These are phyloP conservation scores for Sungouiella blattae DNA, from an alignment of 805 yeast species.

Conservation along the genomic window DNA sequence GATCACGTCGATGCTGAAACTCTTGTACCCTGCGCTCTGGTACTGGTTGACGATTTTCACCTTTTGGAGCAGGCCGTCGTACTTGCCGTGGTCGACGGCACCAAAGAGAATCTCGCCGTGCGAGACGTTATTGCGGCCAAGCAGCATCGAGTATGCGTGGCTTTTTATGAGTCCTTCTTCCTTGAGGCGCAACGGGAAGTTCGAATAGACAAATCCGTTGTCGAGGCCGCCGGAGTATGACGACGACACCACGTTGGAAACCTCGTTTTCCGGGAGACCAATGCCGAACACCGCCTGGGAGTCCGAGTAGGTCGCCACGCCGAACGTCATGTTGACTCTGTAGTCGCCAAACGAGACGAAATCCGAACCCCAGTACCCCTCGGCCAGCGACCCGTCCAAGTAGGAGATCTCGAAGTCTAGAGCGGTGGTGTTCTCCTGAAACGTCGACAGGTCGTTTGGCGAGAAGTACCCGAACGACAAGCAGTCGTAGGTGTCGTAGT, in stretches of 20 bases:
- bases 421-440: background rate
- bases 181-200: conserved; percentile 3
- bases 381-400: conserved; percentile 1
- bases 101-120: conserved; percentile 1
- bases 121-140: background rate
- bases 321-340: conserved; percentile 1
- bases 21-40: background rate
- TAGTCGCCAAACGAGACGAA: background rate
- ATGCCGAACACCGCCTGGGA: conserved; percentile 2
- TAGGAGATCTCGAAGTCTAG: conserved; percentile 1
- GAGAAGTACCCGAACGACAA: background rate
- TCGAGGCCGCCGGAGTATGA: no score
- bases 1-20: background rate
- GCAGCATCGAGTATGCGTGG: conserved; percentile 2
- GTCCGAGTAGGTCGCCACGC: background rate
- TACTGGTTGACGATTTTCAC: background rate
- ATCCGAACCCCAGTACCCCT: conserved; percentile 3
- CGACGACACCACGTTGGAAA: background rate
- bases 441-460: background rate
- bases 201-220: background rate
- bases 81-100: conserved; percentile 2
- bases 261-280: conserved; percentile 2
- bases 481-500: no score
- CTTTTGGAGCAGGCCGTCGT: background rate
- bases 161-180: background rate